Evolutionary conservation across 2,329 filamentous ascomycete genomes (phyloP).

Genomic region (Zymoseptoria tritici): DNA sequence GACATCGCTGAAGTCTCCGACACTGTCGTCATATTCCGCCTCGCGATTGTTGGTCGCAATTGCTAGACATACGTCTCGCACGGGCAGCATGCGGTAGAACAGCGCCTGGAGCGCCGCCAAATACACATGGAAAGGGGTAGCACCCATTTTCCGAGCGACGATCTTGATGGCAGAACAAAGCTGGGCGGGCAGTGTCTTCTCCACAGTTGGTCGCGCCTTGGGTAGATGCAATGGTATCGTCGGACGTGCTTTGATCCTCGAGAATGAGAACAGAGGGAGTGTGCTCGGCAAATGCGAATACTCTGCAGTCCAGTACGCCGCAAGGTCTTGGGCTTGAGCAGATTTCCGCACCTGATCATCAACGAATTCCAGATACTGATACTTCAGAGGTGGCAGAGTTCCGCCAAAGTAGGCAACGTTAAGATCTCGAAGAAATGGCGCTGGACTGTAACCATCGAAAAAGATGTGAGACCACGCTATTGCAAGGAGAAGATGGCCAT

Average conservation of each 20-base stretch:
- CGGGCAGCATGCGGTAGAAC: constrained; percentile 4
- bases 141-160: constrained; percentile 1
- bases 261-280: constrained; percentile 22
- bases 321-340: constrained; percentile 2
- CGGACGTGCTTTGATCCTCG: constrained; percentile 13
- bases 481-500: constrained; percentile 16
- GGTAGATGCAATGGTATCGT: constrained; percentile 4
- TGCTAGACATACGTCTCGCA: constrained; percentile 5
- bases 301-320: constrained; percentile 6
- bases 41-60: constrained; percentile 1
- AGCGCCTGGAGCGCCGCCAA: constrained; percentile 4
- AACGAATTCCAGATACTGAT: constrained; percentile 7
- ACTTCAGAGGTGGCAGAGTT: constrained; percentile 1
- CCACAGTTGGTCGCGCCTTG: constrained; percentile 3
- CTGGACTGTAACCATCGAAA: constrained; percentile 25
- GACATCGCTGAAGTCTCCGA: not conserved
- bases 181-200: constrained; percentile 2
- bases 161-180: constrained; percentile 3
- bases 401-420: constrained; percentile 4
- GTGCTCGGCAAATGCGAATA: constrained; percentile 3
- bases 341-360: constrained; percentile 1
- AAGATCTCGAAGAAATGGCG: constrained; percentile 19
- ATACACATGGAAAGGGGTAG: constrained; percentile 4
- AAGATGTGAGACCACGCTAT: constrained; percentile 28
- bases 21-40: not conserved